Evolutionary conservation across 306 rosid species (phyloP).

Genomic region (Alnus rubra): DNA sequence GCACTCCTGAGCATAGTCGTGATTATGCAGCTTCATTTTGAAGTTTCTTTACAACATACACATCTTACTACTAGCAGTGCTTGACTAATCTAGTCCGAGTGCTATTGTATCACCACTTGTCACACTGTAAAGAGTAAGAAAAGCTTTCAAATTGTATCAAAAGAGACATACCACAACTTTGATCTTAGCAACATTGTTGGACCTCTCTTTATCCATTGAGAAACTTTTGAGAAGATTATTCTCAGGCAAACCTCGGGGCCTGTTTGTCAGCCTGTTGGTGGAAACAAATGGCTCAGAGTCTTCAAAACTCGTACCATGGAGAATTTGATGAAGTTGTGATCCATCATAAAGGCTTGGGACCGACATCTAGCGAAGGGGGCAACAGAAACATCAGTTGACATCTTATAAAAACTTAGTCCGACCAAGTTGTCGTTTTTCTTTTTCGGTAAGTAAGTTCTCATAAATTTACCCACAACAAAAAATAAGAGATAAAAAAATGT

Average conservation of each 20-base stretch:
- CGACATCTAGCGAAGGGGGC: constrained; percentile 36
- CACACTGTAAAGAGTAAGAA: neutral
- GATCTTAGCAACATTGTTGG: constrained; percentile 76
- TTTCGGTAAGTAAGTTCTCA: neutral
- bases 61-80: neutral
- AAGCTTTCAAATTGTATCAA: constrained; percentile 3
- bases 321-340: constrained; percentile 23
- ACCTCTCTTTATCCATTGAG: constrained; percentile 68
- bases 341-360: constrained; percentile 31
- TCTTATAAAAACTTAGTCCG: neutral
- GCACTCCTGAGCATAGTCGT: neutral
- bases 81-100: constrained; percentile 5
- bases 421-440: neutral
- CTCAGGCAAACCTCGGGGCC: constrained; percentile 54
- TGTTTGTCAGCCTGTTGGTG: constrained; percentile 39
- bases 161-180: constrained; percentile 75
- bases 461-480: neutral
- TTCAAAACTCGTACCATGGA: constrained; percentile 48
- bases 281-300: constrained; percentile 47
- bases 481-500: neutral
- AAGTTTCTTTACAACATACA: neutral
- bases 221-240: constrained; percentile 54
- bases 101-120: constrained; percentile 13
- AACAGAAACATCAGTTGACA: constrained; percentile 23
- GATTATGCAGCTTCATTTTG: neutral